These are phyloP conservation scores for Oenanthe sinensis DNA, from an alignment of 129 eudicot species.

Conservation along the genomic window DNA sequence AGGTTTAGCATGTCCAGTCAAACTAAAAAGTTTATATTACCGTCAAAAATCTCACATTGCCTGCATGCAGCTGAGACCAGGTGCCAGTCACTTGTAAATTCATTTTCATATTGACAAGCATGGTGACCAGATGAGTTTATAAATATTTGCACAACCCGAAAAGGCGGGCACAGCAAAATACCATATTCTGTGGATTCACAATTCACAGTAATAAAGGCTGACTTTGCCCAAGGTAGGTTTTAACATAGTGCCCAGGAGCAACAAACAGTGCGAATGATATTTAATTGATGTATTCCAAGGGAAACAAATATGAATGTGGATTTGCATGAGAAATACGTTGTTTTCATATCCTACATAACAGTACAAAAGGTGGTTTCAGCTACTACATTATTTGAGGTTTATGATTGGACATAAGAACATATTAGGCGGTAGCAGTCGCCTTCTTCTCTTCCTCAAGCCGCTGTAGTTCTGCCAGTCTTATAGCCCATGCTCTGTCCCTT, in stretches of 20 bases:
- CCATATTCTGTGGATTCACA: too few species aligned
- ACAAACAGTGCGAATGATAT: not conserved
- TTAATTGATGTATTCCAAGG: not conserved
- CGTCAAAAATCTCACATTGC: not conserved
- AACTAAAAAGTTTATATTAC: not conserved
- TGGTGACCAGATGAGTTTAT: not conserved
- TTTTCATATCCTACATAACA: not conserved
- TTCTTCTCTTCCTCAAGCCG: slow-evolving; percentile 62
- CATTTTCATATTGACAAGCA: not conserved
- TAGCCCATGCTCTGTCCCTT: slow-evolving; percentile 92
- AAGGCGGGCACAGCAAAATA: not conserved
- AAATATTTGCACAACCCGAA: not conserved
- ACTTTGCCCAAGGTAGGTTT: not conserved
- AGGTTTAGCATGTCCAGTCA: not conserved
- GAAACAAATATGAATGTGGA: not conserved
- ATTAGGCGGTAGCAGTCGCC: slow-evolving; percentile 29
- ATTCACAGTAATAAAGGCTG: not conserved
- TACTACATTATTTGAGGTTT: not conserved
- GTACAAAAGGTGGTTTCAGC: not conserved
- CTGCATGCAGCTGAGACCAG: not conserved
- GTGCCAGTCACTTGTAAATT: not conserved
- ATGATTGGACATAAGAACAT: not conserved
- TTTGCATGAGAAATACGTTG: not conserved
- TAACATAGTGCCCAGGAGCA: not conserved
- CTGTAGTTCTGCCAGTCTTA: slow-evolving; percentile 61